Percentiles rank a stretch among this genome's conserved stretches.
Conservation (phyloP, 768 basidiomycete species). For the Termitomyces eurrhizus region DNA sequence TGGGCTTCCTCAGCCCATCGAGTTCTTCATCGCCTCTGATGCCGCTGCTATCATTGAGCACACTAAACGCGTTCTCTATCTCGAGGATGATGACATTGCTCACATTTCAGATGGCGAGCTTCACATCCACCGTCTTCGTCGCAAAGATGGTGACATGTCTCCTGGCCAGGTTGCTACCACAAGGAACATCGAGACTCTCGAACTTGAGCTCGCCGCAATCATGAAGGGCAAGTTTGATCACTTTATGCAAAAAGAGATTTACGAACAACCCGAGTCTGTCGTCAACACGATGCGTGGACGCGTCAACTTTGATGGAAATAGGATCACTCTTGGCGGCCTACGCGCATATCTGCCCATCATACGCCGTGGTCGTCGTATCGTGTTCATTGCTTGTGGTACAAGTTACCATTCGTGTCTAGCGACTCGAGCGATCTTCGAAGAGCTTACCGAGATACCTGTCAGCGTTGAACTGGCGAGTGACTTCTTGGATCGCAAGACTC, state of each 20-base stretch:
- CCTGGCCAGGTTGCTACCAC: conserved; percentile 65
- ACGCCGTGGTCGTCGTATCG: conserved; percentile 88
- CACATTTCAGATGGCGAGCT: conserved; percentile 97
- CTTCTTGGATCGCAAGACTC: conserved; percentile 98
- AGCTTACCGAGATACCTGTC: conserved; percentile 97
- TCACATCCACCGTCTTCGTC: conserved; percentile 96
- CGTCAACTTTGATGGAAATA: conserved; percentile 93
- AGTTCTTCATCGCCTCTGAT: conserved; percentile 99
- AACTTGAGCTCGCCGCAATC: conserved; percentile 98
- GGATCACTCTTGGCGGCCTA: conserved; percentile 91
- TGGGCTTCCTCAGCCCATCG: conserved; percentile 97
- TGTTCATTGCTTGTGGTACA: conserved; percentile 98
- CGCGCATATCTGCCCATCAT: conserved; percentile 95
- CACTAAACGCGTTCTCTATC: conserved; percentile 97
- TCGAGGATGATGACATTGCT: conserved; percentile 98
- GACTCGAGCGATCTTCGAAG: conserved; percentile 96
- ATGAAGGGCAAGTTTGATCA: conserved; percentile 99
- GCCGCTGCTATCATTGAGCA: conserved; percentile 96
- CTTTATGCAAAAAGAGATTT: conserved; percentile 99
- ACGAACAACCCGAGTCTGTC: conserved; percentile 98
- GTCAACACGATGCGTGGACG: conserved; percentile 99
- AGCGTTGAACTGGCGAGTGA: conserved; percentile 96
- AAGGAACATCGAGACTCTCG: conserved; percentile 95
- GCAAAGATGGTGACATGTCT: conserved; percentile 65
- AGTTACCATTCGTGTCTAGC: conserved; percentile 97